Percentiles rank a stretch among this genome's conserved stretches.
These are phyloP conservation scores for Centella asiatica DNA, from an alignment of 129 eudicot species.

Conservation along the genomic window DNA sequence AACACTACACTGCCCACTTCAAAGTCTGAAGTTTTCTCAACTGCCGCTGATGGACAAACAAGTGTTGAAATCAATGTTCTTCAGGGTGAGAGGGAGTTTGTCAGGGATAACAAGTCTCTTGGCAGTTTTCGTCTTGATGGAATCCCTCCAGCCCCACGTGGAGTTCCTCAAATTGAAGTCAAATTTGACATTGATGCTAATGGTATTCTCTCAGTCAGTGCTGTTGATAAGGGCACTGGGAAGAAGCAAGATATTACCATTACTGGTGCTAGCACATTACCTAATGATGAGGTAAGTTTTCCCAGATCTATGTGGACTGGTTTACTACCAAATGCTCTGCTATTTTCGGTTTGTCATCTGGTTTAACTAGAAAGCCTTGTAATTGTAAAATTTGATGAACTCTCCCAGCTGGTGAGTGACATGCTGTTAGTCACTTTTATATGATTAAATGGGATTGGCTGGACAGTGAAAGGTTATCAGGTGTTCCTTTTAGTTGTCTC, in stretches of 20 bases:
- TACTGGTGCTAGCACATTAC: constrained; percentile 97
- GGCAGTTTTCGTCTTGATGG: constrained; percentile 98
- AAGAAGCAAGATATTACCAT: constrained; percentile 99
- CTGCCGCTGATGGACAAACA: constrained; percentile 99
- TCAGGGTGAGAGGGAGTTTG: constrained; percentile 97
- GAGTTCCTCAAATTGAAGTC: constrained; percentile 97
- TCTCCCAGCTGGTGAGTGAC: too few species aligned
- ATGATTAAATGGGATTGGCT: too few species aligned
- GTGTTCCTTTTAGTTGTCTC: too few species aligned
- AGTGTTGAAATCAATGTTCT: constrained; percentile 94
- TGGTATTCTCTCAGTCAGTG: constrained; percentile 86
- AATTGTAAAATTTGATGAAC: too few species aligned
- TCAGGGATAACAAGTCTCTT: constrained; percentile 88
- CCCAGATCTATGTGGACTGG: not conserved
- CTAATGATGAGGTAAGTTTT: constrained; percentile 73
- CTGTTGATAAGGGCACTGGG: constrained; percentile 85
- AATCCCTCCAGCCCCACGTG: constrained; percentile 98
- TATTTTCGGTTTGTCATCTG: too few species aligned
- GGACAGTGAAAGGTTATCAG: not conserved
- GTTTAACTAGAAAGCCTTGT: not conserved
- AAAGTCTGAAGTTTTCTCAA: constrained; percentile 93
- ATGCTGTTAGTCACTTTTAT: too few species aligned
- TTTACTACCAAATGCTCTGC: not conserved
- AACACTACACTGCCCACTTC: constrained; percentile 96
- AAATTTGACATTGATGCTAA: constrained; percentile 96